Evolutionary conservation across 306 rosid genomes (phyloP).

Genomic region (Quercus suber): DNA sequence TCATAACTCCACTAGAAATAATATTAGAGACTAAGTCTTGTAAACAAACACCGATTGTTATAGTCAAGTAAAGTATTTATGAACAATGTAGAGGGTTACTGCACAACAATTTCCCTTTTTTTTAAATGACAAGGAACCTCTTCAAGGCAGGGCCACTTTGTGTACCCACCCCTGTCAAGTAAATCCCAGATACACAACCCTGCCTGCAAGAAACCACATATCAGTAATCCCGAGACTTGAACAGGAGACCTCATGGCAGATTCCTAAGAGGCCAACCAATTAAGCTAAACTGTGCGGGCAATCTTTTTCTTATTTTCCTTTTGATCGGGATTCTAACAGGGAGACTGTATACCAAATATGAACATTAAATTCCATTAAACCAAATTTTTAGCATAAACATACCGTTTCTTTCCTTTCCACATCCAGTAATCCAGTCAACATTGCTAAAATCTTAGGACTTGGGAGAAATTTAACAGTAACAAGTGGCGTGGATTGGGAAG

Average conservation of each 20-base stretch:
- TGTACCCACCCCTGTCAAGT: too few relatives aligned
- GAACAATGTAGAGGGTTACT: background rate
- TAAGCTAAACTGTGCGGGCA: too few relatives aligned
- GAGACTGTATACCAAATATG: background rate
- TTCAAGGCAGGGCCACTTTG: too few relatives aligned
- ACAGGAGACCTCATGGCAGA: too few relatives aligned
- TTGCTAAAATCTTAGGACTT: constrained; percentile 2
- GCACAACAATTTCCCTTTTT: background rate
- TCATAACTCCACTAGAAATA: background rate
- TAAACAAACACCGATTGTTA: background rate
- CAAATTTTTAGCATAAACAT: background rate
- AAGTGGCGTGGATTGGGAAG: background rate
- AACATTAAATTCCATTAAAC: background rate
- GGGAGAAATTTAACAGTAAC: constrained; percentile 2
- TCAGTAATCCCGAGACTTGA: background rate
- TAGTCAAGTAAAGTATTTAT: background rate
- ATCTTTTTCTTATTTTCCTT: too few relatives aligned
- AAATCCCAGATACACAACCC: too few relatives aligned
- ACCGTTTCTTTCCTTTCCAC: too few relatives aligned
- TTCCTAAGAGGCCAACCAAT: too few relatives aligned
- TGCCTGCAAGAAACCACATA: background rate
- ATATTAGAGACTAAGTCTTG: background rate
- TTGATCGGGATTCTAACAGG: background rate
- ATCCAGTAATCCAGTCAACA: background rate
- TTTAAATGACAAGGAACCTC: too few relatives aligned